Base-by-base conservation (phyloP, 352 stramenopile genomes). In the Lagenidium sp. region DNA sequence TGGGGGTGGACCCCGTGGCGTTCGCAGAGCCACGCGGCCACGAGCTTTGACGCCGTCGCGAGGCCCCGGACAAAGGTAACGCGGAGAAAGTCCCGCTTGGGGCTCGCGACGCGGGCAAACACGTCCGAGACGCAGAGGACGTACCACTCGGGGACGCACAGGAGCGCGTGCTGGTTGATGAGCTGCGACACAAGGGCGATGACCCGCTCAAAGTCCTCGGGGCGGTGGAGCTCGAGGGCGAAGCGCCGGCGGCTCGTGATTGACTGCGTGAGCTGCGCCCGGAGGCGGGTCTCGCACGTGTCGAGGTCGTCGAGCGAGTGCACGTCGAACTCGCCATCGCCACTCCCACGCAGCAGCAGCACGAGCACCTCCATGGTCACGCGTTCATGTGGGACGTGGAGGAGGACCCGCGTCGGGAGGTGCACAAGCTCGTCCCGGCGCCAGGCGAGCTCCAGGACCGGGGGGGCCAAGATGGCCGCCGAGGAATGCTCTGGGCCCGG, bases 141-240 rank as follows among this genome's bases (percentile, higher is more conserved):
- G 35, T 71, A 66, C 73, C 73, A 82, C 26, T 74, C 49, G 0
- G 73, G 73, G 0, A 72, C 48, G 0, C 56, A 66, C 1, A 83
- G 44, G 30, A 82, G 26, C 12, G 67, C 60, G 35, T 83, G 60
- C 23, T 82, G 59, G 30, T 69, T 76, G 29, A 85, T 68, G 7
- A 78, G 21, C 6, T 63, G 52, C 2, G 73, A 83, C 3, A 82
- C 52, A 0, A 82, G 42, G 2, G 47, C 26, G 2, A 82, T 34
- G 3, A 70, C 50, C 3, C 24, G 7, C 15, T 78, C 64, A 3
- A 62, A 68, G 5, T 68, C 39, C 0, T 38, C 29, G 0, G 57
- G 12, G 2, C 63, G 36, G 1, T 68, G 32, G 4, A 83, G 28
- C 20, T 83, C 55, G 16, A 83, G 22, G 0, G 68, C 53, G 41